Base-by-base conservation (phyloP, 2,329 filamentous ascomycete species). In the Hysterium pulicare region DNA sequence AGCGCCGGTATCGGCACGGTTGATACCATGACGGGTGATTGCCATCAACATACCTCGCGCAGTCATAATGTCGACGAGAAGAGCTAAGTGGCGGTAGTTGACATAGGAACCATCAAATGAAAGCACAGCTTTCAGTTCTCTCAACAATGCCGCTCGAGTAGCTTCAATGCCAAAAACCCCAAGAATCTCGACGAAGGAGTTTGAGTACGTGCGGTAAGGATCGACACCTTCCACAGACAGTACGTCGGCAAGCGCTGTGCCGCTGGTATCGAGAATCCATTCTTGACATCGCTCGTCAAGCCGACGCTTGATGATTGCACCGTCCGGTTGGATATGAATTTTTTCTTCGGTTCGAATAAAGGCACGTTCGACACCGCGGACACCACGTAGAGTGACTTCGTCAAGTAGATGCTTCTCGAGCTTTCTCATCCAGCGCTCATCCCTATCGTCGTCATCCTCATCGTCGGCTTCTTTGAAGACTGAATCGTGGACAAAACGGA, bases 71-170 rank as follows among this genome's bases (percentile, higher is more conserved):
- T 98, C 93, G 51, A 94, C 90, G 40, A 98, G 78, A 26, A 98
- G 81, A 36, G 90, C 87, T 74, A 98, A 83, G 74, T 98, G 93
- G 60, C 93, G 90, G 72, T 97, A 90, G 68, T 98, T 98, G 78
- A 98, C 93, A 67, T 98, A 98, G 11, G 93, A 97, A 79, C 94
- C 94, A 65, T 97, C 93, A 65, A 98, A 98, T 20, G 93, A 90
- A 73, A 99, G 72, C 64, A 99, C 93, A 60, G 89, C 84, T 22
- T 86, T 89, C 75, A 98, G 71, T 66, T 98, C 94, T 48, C 86
- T 84, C 54, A 95, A 82, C 44, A 98, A 76, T 41, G 90, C 87
- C 36, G 86, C 82, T 59, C 93, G 86, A 47, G 90, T 90, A 52
- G 90, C 94, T 66, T 98, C 93, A 50, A 98, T 98, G 64, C 93